These are phyloP conservation scores for Funneliformis mosseae DNA, from an alignment of 192 early-diverging fungal species.

Conservation along the genomic window DNA sequence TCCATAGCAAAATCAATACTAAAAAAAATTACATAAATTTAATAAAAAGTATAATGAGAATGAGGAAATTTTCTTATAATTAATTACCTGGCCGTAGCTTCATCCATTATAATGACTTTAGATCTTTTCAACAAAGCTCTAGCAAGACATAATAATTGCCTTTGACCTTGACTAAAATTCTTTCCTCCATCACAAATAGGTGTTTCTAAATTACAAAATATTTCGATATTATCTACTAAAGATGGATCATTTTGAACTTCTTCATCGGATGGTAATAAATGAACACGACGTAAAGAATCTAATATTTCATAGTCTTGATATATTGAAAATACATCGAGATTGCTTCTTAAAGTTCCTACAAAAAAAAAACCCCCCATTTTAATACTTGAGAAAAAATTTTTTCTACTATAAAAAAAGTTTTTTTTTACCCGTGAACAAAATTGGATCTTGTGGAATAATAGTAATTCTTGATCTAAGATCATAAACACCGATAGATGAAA, in stretches of 20 bases:
- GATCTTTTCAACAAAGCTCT: constrained; percentile 75
- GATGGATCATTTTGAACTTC: constrained; percentile 28
- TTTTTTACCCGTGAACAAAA: constrained; percentile 51
- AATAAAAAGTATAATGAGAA: not conserved
- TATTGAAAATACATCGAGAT: constrained; percentile 79
- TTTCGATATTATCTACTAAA: constrained; percentile 39
- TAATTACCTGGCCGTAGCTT: constrained; percentile 49
- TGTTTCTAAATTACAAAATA: constrained; percentile 54
- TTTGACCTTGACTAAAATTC: constrained; percentile 82
- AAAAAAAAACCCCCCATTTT: not conserved
- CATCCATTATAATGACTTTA: constrained; percentile 55
- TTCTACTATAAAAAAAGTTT: no score
- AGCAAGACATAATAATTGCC: constrained; percentile 83
- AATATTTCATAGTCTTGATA: constrained; percentile 66
- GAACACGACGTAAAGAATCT: constrained; percentile 68
- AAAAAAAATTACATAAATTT: constrained; percentile 45
- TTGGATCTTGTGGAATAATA: constrained; percentile 81
- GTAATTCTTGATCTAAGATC: constrained; percentile 70
- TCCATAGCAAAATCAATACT: constrained; percentile 87
- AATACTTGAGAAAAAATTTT: not conserved
- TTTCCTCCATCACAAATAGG: constrained; percentile 68
- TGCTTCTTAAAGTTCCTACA: constrained; percentile 67
- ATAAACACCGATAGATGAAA: constrained; percentile 73
- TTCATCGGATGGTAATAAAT: constrained; percentile 48
- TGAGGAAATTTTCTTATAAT: no score